phyloP scores from a whole-genome alignment of 352 stramenopile species.

The Phytopythium litorale region DNA sequence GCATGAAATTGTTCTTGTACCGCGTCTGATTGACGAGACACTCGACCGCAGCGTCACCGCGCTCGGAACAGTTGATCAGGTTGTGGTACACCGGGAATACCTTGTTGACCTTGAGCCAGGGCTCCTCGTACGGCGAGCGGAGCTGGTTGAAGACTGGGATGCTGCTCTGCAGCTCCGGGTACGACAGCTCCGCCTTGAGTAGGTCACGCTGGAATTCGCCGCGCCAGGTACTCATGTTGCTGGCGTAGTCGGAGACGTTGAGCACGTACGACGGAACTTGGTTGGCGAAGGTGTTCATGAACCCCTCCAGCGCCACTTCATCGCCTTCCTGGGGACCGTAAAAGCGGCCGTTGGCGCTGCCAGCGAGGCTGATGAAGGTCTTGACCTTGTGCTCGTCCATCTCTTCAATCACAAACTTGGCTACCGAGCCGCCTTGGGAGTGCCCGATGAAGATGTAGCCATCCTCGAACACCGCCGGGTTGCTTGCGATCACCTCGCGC shows the following conservation, averaged over 20 bases:
- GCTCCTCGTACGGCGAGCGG: constrained; percentile 10
- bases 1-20: constrained; percentile 20
- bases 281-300: constrained; percentile 12
- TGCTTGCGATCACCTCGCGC: constrained; percentile 13
- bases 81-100: constrained; percentile 10
- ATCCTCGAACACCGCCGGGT: constrained; percentile 13
- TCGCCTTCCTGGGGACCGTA: constrained; percentile 22
- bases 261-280: constrained; percentile 10
- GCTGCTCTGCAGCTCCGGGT: constrained; percentile 5
- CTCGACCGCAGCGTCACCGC: constrained; percentile 1
- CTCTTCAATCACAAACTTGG: constrained; percentile 20
- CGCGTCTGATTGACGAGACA: constrained; percentile 12
- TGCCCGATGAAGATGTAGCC: constrained; percentile 37
- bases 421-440: constrained; percentile 25
- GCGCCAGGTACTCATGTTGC: constrained; percentile 2
- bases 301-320: constrained; percentile 10
- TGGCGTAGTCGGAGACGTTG: constrained; percentile 10
- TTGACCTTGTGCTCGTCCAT: constrained; percentile 19
- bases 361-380: constrained; percentile 23
- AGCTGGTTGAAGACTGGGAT: constrained; percentile 13
- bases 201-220: constrained; percentile 15
- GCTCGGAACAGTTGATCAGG: constrained; percentile 2
- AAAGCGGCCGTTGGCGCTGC: constrained; percentile 24
- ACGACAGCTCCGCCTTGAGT: constrained; percentile 2
- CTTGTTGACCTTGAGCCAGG: constrained; percentile 12